Evolutionary conservation across 1,139 yeast genomes (phyloP), one percentile per base, ranked within the genome.

Genomic region (Arxiozyma telluris): DNA sequence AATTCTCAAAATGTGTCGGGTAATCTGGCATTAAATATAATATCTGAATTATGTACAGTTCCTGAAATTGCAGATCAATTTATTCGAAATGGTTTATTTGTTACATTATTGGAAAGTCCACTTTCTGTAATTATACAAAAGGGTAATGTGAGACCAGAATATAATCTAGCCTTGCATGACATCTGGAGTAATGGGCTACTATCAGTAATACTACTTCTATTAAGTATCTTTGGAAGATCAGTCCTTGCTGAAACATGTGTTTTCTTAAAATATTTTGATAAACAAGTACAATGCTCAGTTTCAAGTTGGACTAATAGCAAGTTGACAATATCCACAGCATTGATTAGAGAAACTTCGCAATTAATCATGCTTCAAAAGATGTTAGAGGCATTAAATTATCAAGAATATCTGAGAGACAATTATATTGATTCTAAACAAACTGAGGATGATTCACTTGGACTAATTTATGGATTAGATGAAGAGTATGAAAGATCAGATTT

Each of bases 171-270:
- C 56, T 72, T 87, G 58, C 93, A 89, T 66, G 76, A 80, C 53
- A 74, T 87, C 23, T 91, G 97, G 97, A 79, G 83, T 15, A 83
- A 85, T 64, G 96, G 96, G 0, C 73, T 91, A 22, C 73, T 91
- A 47, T 85, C 95, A 0, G 78, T 88, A 9, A 73, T 85, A 27
- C 70, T 88, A 46, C 75, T 80, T 2, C 70, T 88, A 20, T 67
- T 88, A 51, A 76, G 82, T 48, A 79, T 77, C 54, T 78, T 89
- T 54, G 94, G 94, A 0, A 76, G 79, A 0, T 74, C 79, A 47
- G 74, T 86, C 1, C 65, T 84, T 1, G 82, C 88, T 1, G 95
- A 88, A 56, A 73, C 84, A 8, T 77, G 85, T 57, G 73, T 81
- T 50, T 86, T 88, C 56, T 74, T 85, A 12, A 76, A 79, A 41